Base-by-base conservation (phyloP, 2,329 filamentous ascomycete genomes). In the Blumeria hordei region DNA sequence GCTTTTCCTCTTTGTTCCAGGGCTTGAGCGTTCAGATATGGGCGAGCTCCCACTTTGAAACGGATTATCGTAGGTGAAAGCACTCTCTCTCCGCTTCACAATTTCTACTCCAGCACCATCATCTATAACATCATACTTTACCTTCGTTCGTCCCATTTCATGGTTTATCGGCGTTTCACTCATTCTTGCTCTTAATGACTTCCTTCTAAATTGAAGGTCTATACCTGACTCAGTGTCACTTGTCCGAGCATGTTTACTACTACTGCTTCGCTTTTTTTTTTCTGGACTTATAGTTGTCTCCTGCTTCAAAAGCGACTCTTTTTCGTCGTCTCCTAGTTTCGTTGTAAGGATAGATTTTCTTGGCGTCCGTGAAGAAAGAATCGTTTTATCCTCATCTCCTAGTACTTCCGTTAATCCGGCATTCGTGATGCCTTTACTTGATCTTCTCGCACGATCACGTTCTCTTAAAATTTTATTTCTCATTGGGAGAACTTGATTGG, bases 1-100 rank as follows among this genome's bases (percentile, higher is more conserved):
- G 55, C 61, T 65, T 54, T 60, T 65, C 16, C 62, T 73, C 61
- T 71, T 72, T 59, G 75, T 70, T 44, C 75, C 73, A 57, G 69
- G 69, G 59, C 65, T 67, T n/a, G 70, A 65, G 6, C 74, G 68
- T 12, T 36, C 51, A 53, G 35, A 39, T 47, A 21, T 6, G 1
- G 85, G 81, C 9, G 85, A 83, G 66, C 81, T 84, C 43, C 87
- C 83, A 64, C 84, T 85, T 66, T 96, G 90, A 65, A 96, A 96
- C 0, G 90, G 88, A 63, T 96, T 96, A 55, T 95, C 87, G 61
- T 81, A 76, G 1, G 83, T 87, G 67, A 96, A 96, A 35, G 84
- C 81, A 62, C 74, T 83, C 36, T 76, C 74, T 6, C 75, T 65
- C 44, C 60, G 60, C 7, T 61, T 60, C 6, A 21, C 39, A 11